phyloP scores from a whole-genome alignment of 768 basidiomycete species.

The Suillus placidus region DNA sequence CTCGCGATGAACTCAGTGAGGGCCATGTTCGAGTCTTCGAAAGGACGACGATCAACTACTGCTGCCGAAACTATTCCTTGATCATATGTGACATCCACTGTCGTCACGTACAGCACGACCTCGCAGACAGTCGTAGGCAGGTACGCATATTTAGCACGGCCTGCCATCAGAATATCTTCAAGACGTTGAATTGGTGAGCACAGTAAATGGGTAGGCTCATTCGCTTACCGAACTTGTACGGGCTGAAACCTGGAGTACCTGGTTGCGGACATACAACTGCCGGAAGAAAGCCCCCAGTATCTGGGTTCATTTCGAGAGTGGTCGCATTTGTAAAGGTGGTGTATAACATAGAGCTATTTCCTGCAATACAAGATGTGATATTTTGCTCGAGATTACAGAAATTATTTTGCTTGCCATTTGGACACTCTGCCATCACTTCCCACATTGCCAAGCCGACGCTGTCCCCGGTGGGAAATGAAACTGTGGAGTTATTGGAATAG shows the following conservation, averaged over 20 bases:
- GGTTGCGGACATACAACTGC: not conserved
- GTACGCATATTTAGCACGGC: not conserved
- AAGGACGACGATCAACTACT: not conserved
- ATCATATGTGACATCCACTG: slow-evolving; percentile 1
- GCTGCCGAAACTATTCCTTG: not conserved
- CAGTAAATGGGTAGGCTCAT: not conserved
- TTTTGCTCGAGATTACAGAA: not conserved
- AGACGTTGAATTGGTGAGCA: not conserved
- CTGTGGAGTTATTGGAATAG: not conserved
- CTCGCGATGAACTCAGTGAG: not conserved
- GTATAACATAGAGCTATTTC: slow-evolving; percentile 6
- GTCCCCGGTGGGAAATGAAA: slow-evolving; percentile 3
- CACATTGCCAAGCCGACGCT: not conserved
- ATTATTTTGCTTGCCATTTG: not conserved
- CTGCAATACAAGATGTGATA: not conserved
- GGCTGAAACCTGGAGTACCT: not conserved
- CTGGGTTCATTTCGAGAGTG: slow-evolving; percentile 1
- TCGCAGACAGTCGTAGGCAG: slow-evolving; percentile 2
- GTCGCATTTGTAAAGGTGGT: not conserved
- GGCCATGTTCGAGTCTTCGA: slow-evolving; percentile 3
- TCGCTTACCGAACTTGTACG: slow-evolving; percentile 1
- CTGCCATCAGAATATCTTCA: slow-evolving; percentile 1
- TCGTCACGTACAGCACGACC: not conserved
- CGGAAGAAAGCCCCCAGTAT: slow-evolving; percentile 9
- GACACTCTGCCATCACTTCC: slow-evolving; percentile 3